These are phyloP conservation scores for Yamadazyma jaroonii DNA, from an alignment of 1,139 yeast species.

Conservation along the genomic window DNA sequence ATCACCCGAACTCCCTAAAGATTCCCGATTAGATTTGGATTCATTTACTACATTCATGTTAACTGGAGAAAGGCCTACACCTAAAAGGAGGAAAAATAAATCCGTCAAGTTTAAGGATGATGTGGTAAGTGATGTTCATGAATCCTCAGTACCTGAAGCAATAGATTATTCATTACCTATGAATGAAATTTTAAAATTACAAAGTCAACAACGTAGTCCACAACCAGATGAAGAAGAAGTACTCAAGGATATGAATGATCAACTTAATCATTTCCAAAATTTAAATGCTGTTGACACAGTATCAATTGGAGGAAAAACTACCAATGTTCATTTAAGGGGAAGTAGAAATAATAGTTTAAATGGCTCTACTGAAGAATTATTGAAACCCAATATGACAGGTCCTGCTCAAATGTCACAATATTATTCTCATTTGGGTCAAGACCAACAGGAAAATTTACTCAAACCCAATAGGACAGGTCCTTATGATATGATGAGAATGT, in stretches of 20 bases:
- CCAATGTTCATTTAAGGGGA: constrained; percentile 37
- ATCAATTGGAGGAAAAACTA: constrained; percentile 55
- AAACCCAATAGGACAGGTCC: constrained; percentile 34
- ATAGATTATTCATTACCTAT: constrained; percentile 24
- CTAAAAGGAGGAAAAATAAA: constrained; percentile 42
- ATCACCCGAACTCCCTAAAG: constrained; percentile 9
- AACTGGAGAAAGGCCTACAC: constrained; percentile 64
- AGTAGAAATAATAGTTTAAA: constrained; percentile 27
- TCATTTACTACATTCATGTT: constrained; percentile 71
- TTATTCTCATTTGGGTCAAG: constrained; percentile 7
- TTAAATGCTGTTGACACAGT: constrained; percentile 63
- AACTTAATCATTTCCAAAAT: constrained; percentile 63
- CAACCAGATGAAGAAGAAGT: constrained; percentile 52
- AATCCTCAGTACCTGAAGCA: constrained; percentile 52
- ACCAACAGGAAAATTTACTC: constrained; percentile 14
- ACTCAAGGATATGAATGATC: constrained; percentile 63
- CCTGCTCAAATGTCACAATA: constrained; percentile 46
- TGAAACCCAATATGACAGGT: constrained; percentile 57
- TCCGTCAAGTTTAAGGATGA: constrained; percentile 73
- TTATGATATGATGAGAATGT: constrained; percentile 17
- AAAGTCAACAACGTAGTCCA: constrained; percentile 21
- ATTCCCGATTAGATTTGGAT: constrained; percentile 53
- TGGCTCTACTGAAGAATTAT: constrained; percentile 47
- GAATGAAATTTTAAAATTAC: constrained; percentile 12
- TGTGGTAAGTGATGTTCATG: constrained; percentile 45